These are phyloP conservation scores for Aureobasidium sp. DNA, from an alignment of 2,329 filamentous ascomycete genomes.

Conservation along the genomic window DNA sequence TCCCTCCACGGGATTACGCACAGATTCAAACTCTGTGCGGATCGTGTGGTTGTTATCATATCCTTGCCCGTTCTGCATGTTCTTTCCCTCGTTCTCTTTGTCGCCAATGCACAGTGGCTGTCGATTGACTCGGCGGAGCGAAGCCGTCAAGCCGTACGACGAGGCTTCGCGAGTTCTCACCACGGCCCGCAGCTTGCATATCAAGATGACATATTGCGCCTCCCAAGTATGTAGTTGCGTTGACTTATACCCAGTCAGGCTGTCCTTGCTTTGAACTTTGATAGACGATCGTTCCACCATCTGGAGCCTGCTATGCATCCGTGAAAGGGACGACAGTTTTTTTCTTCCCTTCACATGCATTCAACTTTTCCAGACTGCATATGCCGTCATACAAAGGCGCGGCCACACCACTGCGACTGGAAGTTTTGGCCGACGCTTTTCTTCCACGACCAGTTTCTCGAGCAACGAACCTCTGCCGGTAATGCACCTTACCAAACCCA, in stretches of 20 bases:
- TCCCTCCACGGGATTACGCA: not conserved
- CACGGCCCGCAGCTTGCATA: slow-evolving; percentile 3
- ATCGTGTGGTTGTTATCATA: not conserved
- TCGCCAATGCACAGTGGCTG: slow-evolving; percentile 2
- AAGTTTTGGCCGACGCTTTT: slow-evolving; percentile 3
- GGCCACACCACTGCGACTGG: not conserved
- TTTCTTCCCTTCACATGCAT: slow-evolving; percentile 2
- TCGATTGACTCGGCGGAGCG: slow-evolving; percentile 9
- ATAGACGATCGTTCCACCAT: slow-evolving; percentile 2
- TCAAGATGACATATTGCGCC: slow-evolving; percentile 4
- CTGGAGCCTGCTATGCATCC: not conserved
- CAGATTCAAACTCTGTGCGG: slow-evolving; percentile 1
- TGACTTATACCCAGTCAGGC: slow-evolving; percentile 6
- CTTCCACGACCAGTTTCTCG: not conserved
- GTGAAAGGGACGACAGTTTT: not conserved
- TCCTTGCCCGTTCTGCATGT: slow-evolving; percentile 4
- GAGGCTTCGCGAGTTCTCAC: not conserved
- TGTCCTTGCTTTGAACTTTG: slow-evolving; percentile 8
- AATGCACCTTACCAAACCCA: not conserved
- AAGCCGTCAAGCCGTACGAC: not conserved
- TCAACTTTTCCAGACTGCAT: not conserved
- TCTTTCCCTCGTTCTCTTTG: not conserved
- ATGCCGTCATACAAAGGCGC: slow-evolving; percentile 8
- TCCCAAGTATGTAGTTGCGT: not conserved
- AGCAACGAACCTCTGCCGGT: slow-evolving; percentile 2